phyloP scores from a whole-genome alignment of 2,329 filamentous ascomycete genomes.

The Hypoxylon rubiginosum region DNA sequence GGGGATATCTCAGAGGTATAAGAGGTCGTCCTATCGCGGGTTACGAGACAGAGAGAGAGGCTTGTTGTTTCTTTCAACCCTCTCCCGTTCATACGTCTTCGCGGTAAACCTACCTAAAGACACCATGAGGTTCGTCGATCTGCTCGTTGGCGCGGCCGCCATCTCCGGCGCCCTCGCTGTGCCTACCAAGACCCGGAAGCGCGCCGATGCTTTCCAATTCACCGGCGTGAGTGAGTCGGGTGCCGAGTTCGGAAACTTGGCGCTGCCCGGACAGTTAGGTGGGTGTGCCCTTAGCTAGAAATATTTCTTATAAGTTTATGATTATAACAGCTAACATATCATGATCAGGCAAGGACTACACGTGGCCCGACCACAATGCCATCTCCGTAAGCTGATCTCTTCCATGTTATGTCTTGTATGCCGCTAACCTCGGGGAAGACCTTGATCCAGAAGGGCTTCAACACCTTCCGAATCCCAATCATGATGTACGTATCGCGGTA shows the following conservation, averaged over 20 bases:
- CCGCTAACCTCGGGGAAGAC: slow-evolving; percentile 50
- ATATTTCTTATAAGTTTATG: no score
- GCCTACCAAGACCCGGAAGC: slow-evolving; percentile 51
- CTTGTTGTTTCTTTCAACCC: slow-evolving; percentile 6
- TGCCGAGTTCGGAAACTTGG: slow-evolving; percentile 71
- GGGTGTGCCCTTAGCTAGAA: no score
- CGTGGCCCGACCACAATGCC: slow-evolving; percentile 66
- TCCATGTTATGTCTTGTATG: slow-evolving; percentile 1
- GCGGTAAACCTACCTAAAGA: slow-evolving; percentile 16
- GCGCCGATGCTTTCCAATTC: slow-evolving; percentile 54
- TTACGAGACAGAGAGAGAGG: no score
- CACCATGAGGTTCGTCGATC: slow-evolving; percentile 53
- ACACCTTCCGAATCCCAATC: slow-evolving; percentile 68
- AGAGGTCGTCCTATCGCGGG: slow-evolving; percentile 7
- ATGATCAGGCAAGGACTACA: slow-evolving; percentile 75
- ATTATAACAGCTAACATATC: no score
- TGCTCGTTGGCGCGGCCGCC: slow-evolving; percentile 50
- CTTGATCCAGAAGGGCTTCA: slow-evolving; percentile 66
- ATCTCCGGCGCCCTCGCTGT: slow-evolving; percentile 51
- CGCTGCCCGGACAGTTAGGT: slow-evolving; percentile 67
- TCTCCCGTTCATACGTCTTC: slow-evolving; percentile 24
- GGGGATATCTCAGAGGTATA: slow-evolving; percentile 29
- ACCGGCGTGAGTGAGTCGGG: slow-evolving; percentile 60
- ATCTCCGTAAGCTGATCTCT: slow-evolving; percentile 51
- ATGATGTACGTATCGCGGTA: slow-evolving; percentile 61